These are phyloP conservation scores for Melanomma pulvis-pyrius DNA, from an alignment of 495 filamentous ascomycete species.

Conservation along the genomic window DNA sequence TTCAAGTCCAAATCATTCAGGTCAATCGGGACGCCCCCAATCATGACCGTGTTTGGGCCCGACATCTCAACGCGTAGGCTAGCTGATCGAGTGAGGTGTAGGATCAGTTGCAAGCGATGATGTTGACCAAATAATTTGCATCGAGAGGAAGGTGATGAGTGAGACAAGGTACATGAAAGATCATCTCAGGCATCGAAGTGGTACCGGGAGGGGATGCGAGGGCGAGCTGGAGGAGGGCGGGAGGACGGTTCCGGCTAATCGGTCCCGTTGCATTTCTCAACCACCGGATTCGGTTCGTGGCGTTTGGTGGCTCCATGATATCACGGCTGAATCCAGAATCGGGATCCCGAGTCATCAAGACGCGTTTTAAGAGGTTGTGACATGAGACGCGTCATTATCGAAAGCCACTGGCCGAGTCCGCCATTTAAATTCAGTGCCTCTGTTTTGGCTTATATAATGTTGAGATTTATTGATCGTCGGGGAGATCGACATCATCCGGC, in stretches of 20 bases:
- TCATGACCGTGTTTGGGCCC: neutral
- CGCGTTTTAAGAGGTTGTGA: neutral
- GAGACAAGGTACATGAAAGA: neutral
- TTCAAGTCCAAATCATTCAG: conserved; percentile 17
- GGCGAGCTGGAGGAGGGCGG: neutral
- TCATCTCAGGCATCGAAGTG: neutral
- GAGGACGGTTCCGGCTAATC: neutral
- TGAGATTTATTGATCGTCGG: neutral
- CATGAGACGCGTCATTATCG: neutral
- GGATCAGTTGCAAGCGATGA: neutral
- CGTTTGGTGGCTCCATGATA: neutral
- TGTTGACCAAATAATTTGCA: neutral
- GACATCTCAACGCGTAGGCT: neutral
- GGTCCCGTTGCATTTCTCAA: neutral
- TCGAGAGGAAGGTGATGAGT: neutral
- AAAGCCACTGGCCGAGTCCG: neutral
- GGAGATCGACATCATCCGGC: conserved; percentile 2
- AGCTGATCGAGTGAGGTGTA: neutral
- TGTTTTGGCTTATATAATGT: neutral
- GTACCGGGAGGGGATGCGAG: neutral
- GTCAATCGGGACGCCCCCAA: conserved; percentile 10
- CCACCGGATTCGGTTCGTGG: neutral
- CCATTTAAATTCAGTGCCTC: neutral
- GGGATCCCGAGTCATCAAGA: neutral
- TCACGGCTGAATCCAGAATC: neutral